Base-by-base conservation (phyloP, 2,329 filamentous ascomycete genomes). In the Aotearoamyces nothofagi region DNA sequence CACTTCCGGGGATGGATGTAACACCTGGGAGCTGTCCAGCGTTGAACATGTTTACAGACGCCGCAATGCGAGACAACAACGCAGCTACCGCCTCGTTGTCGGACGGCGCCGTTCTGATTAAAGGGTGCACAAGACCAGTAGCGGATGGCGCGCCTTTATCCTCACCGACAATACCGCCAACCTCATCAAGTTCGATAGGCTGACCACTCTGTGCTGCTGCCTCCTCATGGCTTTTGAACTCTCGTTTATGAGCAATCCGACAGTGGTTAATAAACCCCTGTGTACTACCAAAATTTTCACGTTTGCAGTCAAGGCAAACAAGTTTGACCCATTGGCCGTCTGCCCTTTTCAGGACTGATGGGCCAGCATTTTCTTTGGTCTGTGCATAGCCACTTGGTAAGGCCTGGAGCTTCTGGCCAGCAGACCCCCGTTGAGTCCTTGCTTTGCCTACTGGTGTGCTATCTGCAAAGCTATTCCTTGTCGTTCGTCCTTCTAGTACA, bases 241-340 rank as follows among this genome's bases (percentile, higher is more conserved):
- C 84, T 34, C 82, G 69, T 49, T 78, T 80, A 56, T 98, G 90
- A 15, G 86, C 84, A 44, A 98, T 96, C 33, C 90, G 83, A 51
- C 87, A 96, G 50, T 98, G 90, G 49, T 98, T 98, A 58, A 98
- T 90, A 56, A 96, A 96, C n/a, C 90, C 90, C 53, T 96, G 90
- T 0, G 86, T 92, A 57, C 86, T 96, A 32, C 79, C 86, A 48
- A 96, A 96, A 52, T 94, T 82, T 50, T 83, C 81, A 38, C 87
- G 69, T 27, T 83, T 67, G 54, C 90, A 96, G 51, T 90, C 79
- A 34, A 80, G 56, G 59, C 90, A 98, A 38, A 92, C 78, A 27
- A 96, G 66, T 55, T 92, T 92, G 39, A 96, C 87, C 39, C 77
- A 74, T 47, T 81, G 66, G 32, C 81, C 81, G 54, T 96, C 86